phyloP scores from a whole-genome alignment of 2,329 filamentous ascomycete genomes.

The Beauveria varroae region DNA sequence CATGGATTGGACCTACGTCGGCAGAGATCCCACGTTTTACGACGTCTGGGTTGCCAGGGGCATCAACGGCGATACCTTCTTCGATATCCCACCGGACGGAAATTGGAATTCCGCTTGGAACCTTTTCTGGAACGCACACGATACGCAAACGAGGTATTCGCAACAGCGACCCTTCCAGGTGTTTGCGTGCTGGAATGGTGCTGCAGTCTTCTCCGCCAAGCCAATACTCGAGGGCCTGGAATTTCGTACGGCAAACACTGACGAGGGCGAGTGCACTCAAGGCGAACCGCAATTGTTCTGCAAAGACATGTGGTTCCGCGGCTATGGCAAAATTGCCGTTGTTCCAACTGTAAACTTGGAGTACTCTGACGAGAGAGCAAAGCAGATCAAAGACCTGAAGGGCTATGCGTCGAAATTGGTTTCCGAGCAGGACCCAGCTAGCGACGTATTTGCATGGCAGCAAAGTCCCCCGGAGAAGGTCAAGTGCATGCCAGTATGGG shows the following conservation, averaged over 20 bases:
- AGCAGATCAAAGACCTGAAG: slow-evolving; percentile 40
- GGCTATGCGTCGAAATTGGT: slow-evolving; percentile 38
- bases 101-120: slow-evolving; percentile 42
- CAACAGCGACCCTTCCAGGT: slow-evolving; percentile 46
- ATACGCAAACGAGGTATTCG: slow-evolving; percentile 25
- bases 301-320: slow-evolving; percentile 47
- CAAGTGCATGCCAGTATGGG: slow-evolving; percentile 39
- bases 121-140: slow-evolving; percentile 44
- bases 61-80: slow-evolving; percentile 48
- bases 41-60: slow-evolving; percentile 49
- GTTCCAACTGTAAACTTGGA: slow-evolving; percentile 49
- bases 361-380: slow-evolving; percentile 39
- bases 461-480: slow-evolving; percentile 36
- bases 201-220: slow-evolving; percentile 37
- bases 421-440: slow-evolving; percentile 20
- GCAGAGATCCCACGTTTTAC: slow-evolving; percentile 42
- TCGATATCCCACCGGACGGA: slow-evolving; percentile 41
- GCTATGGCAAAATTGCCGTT: slow-evolving; percentile 45
- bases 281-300: slow-evolving; percentile 50
- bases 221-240: slow-evolving; percentile 37
- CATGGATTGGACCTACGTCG: slow-evolving; percentile 49
- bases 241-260: slow-evolving; percentile 32
- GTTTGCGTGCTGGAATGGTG: slow-evolving; percentile 55
- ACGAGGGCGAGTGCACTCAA: slow-evolving; percentile 31
- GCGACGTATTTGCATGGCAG: slow-evolving; percentile 34